phyloP scores from a whole-genome alignment of 768 basidiomycete species.

The Rhodotorula kratochvilovae region DNA sequence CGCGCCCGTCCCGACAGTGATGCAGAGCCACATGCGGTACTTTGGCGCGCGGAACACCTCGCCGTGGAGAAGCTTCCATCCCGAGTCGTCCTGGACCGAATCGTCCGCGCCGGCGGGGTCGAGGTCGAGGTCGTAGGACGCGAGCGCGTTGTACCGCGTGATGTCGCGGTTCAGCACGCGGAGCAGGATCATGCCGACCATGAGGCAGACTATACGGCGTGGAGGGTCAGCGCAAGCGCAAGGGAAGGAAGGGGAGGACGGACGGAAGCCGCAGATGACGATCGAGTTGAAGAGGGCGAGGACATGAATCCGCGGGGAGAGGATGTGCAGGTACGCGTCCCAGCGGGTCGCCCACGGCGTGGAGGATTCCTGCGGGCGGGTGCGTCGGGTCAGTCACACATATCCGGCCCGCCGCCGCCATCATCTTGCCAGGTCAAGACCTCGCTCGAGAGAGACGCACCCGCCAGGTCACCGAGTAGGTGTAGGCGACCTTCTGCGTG shows the following conservation, averaged over 20 bases:
- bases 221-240: background rate
- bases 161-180: constrained; percentile 88
- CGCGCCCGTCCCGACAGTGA: constrained; percentile 83
- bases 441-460: constrained; percentile 51
- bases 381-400: background rate
- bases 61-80: constrained; percentile 95
- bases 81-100: constrained; percentile 72
- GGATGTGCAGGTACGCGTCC: constrained; percentile 93
- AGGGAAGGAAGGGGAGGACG: background rate
- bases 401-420: too few relatives aligned
- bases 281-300: constrained; percentile 90
- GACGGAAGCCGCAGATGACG: constrained; percentile 75
- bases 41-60: constrained; percentile 86
- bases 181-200: constrained; percentile 87
- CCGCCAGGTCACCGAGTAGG: constrained; percentile 82
- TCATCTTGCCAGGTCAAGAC: too few relatives aligned
- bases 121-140: constrained; percentile 64
- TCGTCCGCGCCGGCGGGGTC: constrained; percentile 19
- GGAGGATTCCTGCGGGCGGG: constrained; percentile 14
- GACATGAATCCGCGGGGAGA: constrained; percentile 93
- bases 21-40: constrained; percentile 69
- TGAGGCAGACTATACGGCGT: constrained; percentile 55
- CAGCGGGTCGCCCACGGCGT: constrained; percentile 76
- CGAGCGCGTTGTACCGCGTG: constrained; percentile 83
- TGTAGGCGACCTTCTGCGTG: constrained; percentile 68